Percentiles rank a stretch among this genome's conserved stretches.
Conservation (phyloP, 208 protist genomes). For the Strigomonas galati region DNA sequence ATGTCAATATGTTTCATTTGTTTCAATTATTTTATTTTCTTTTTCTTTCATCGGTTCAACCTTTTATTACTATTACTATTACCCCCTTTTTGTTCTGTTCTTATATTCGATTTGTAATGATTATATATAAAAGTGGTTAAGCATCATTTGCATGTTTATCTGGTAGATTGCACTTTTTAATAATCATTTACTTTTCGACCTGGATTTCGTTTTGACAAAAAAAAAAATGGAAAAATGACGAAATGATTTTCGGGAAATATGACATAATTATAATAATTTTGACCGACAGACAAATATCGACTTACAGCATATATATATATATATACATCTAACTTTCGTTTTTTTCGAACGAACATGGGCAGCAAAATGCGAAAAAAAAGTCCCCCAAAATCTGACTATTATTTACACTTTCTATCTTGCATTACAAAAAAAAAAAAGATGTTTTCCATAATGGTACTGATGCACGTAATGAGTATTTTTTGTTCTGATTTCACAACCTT, state of each 20-base stretch:
- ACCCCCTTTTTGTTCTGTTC: slow-evolving; percentile 19
- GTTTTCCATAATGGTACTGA: no score
- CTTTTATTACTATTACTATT: slow-evolving; percentile 20
- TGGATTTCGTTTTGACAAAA: slow-evolving; percentile 1
- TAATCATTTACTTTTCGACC: background rate
- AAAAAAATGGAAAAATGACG: background rate
- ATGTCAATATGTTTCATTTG: background rate
- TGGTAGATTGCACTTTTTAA: background rate
- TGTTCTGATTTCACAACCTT: background rate
- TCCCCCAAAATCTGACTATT: background rate
- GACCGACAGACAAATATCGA: background rate
- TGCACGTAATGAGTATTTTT: background rate
- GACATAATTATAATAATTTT: background rate
- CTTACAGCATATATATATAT: background rate
- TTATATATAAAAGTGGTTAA: slow-evolving; percentile 16
- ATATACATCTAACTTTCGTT: background rate
- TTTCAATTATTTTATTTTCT: slow-evolving; percentile 13
- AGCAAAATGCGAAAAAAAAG: background rate
- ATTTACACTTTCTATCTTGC: slow-evolving; percentile 1
- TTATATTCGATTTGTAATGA: slow-evolving; percentile 7
- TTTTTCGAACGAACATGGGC: background rate
- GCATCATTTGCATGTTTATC: background rate
- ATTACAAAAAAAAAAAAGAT: no score
- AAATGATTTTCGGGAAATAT: background rate
- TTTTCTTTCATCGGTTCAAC: slow-evolving; percentile 8